Conservation (phyloP, 179 eudicot genomes). For the Gypsophila paniculata region DNA sequence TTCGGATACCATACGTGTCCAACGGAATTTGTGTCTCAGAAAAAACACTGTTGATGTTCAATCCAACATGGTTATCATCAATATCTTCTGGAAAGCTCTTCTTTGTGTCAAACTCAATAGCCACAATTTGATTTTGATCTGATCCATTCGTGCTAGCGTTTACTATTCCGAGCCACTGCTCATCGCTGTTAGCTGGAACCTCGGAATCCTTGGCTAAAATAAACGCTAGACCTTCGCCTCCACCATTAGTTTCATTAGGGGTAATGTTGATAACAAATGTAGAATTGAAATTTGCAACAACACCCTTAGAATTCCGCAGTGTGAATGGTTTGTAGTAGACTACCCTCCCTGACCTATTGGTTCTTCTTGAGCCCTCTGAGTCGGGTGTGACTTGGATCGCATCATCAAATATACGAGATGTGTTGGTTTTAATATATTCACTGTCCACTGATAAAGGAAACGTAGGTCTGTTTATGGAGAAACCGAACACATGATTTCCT, state of each 20-base stretch:
- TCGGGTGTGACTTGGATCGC: conserved; percentile 35
- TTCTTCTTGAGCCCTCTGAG: neutral
- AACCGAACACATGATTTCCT: neutral
- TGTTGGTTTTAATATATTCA: neutral
- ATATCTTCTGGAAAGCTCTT: conserved; percentile 30
- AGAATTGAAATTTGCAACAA: conserved; percentile 32
- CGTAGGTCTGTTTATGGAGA: neutral
- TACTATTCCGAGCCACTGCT: conserved; percentile 39
- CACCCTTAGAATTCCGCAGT: conserved; percentile 20
- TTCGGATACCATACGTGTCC: conserved; percentile 15
- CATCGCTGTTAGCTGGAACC: conserved; percentile 28
- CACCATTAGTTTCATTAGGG: conserved; percentile 4
- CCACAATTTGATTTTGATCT: conserved; percentile 19
- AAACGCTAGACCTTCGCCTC: conserved; percentile 36
- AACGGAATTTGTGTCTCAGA: conserved; percentile 18
- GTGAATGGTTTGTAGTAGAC: conserved; percentile 12
- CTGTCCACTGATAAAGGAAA: neutral
- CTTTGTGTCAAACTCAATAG: conserved; percentile 38
- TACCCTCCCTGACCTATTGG: conserved; percentile 20
- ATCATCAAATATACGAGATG: neutral
- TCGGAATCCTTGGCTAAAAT: conserved; percentile 23
- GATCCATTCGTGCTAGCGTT: conserved; percentile 33
- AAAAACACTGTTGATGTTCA: conserved; percentile 27
- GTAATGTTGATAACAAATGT: conserved; percentile 33
- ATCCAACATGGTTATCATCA: conserved; percentile 37